Percentiles rank a stretch among this genome's conserved stretches.
Evolutionary conservation across 768 basidiomycete species (phyloP).

Genomic region (Hygrophorus pudorinus): DNA sequence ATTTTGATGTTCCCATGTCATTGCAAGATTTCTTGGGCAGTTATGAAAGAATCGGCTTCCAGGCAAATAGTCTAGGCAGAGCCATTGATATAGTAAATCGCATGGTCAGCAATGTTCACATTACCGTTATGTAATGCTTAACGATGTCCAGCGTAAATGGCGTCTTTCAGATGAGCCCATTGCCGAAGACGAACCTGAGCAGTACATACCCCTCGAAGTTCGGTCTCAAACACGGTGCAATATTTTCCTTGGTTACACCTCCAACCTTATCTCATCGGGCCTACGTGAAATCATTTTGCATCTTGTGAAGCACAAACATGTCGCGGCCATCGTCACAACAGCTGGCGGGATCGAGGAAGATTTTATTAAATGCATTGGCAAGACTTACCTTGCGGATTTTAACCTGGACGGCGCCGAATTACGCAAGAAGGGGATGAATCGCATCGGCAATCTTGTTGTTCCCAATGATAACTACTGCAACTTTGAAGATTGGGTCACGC

Average conservation of each 20-base stretch:
- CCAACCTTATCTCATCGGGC: constrained; percentile 96
- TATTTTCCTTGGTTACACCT: constrained; percentile 96
- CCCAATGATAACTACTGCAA: constrained; percentile 99
- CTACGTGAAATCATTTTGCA: constrained; percentile 86
- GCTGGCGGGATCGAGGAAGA: constrained; percentile 99
- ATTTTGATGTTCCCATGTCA: constrained; percentile 63
- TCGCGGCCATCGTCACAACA: constrained; percentile 88
- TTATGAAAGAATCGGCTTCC: constrained; percentile 92
- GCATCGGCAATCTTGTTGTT: constrained; percentile 92
- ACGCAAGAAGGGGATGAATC: constrained; percentile 86
- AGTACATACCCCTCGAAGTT: constrained; percentile 45
- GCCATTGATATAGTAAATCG: constrained; percentile 87
- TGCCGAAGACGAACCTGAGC: constrained; percentile 58
- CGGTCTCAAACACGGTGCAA: constrained; percentile 70
- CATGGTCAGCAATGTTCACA: constrained; percentile 51
- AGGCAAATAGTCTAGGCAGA: constrained; percentile 85
- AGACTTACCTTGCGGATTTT: constrained; percentile 92
- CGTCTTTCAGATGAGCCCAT: constrained; percentile 80
- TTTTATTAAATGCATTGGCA: constrained; percentile 97
- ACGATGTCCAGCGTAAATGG: constrained; percentile 61
- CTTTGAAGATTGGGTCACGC: constrained; percentile 98
- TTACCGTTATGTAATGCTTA: not conserved
- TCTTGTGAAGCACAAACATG: constrained; percentile 88
- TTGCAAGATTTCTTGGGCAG: constrained; percentile 61
- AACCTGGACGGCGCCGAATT: constrained; percentile 84